Evolutionary conservation across 2,329 filamentous ascomycete species (phyloP).

Genomic region (Tolypocladium nubicola): DNA sequence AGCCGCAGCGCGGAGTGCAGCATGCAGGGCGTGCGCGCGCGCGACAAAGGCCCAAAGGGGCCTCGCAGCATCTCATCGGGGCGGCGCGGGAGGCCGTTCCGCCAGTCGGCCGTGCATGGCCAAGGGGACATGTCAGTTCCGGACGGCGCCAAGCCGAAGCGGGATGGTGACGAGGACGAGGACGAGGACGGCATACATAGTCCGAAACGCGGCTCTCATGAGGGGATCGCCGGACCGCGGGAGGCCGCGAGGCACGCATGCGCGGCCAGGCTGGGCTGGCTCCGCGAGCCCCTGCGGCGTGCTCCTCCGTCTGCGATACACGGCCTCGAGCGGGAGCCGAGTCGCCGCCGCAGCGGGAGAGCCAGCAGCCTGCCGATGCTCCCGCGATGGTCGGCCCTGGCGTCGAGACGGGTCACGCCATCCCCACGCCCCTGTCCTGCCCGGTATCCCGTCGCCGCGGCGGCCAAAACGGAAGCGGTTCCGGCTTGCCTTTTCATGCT

Average conservation of each 20-base stretch:
- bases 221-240: no score
- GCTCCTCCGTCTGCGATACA: no score
- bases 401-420: not conserved
- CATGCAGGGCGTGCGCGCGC: not conserved
- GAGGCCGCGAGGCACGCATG: no score
- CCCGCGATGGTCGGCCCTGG: not conserved
- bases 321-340: no score
- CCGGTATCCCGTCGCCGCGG: not conserved
- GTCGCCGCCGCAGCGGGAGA: no score
- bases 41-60: not conserved
- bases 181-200: no score
- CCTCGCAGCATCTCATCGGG: not conserved
- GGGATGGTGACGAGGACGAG: not conserved
- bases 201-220: no score
- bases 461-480: not conserved
- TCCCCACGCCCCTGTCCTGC: not conserved
- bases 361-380: no score
- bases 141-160: not conserved
- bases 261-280: no score
- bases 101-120: not conserved
- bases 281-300: no score
- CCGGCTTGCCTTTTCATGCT: not conserved
- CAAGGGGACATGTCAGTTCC: not conserved
- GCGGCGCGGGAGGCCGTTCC: not conserved
- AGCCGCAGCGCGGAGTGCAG: not conserved